phyloP scores from a whole-genome alignment of 495 filamentous ascomycete species.

The Lepidopterella palustris region DNA sequence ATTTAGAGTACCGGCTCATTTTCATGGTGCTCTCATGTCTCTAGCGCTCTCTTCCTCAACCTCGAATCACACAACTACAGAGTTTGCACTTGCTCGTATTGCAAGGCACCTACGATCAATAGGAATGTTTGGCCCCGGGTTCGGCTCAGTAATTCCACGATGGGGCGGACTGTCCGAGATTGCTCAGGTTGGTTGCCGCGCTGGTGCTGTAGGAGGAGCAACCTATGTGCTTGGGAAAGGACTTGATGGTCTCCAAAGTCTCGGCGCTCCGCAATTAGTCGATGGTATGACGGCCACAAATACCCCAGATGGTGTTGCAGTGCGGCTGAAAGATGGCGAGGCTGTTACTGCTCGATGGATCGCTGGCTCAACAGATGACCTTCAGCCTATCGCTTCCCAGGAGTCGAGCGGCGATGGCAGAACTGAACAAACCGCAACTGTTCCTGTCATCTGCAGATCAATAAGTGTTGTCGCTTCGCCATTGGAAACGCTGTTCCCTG shows the following conservation, averaged over 20 bases:
- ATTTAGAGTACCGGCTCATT: slow-evolving; percentile 64
- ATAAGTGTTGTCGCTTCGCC: slow-evolving; percentile 65
- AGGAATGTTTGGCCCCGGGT: slow-evolving; percentile 77
- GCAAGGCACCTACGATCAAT: slow-evolving; percentile 79
- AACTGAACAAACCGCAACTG: slow-evolving; percentile 1
- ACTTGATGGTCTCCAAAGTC: slow-evolving; percentile 40
- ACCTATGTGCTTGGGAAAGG: slow-evolving; percentile 78
- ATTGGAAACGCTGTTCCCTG: slow-evolving; percentile 60
- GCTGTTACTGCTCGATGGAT: slow-evolving; percentile 51
- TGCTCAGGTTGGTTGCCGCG: slow-evolving; percentile 84
- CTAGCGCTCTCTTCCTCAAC: slow-evolving; percentile 66
- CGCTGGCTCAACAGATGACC: slow-evolving; percentile 37
- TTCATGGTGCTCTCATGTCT: slow-evolving; percentile 68
- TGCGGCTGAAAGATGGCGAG: slow-evolving; percentile 57
- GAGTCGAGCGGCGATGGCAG: background rate
- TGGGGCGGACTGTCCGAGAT: slow-evolving; percentile 93
- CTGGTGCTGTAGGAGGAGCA: slow-evolving; percentile 84
- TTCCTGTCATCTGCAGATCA: slow-evolving; percentile 32
- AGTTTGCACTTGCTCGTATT: slow-evolving; percentile 60
- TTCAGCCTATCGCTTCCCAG: background rate
- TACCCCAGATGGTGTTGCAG: slow-evolving; percentile 28
- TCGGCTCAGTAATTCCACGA: slow-evolving; percentile 78
- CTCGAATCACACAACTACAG: slow-evolving; percentile 52
- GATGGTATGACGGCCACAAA: slow-evolving; percentile 4
- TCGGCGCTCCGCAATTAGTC: background rate